Conservation (phyloP, 2,329 filamentous ascomycete species). For the Xylaria sp. region DNA sequence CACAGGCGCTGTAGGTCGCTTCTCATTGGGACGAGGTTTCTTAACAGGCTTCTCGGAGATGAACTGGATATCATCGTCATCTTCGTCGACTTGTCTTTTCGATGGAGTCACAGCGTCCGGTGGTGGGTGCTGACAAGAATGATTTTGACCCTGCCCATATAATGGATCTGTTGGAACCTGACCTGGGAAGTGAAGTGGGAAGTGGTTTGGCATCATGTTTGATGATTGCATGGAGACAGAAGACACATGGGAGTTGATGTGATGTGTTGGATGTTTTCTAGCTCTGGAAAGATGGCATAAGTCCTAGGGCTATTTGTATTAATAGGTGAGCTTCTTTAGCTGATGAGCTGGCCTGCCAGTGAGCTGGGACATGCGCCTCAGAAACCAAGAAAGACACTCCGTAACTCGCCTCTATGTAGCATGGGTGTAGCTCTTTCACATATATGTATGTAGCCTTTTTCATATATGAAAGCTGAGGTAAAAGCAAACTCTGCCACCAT, state of each 20-base stretch:
- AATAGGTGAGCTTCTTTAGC: conserved; percentile 16
- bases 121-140: conserved; percentile 9
- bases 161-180: conserved; percentile 22
- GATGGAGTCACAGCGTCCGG: conserved; percentile 34
- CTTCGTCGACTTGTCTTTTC: conserved; percentile 46
- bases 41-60: conserved; percentile 58
- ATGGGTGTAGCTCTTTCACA: conserved; percentile 40
- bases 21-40: conserved; percentile 49
- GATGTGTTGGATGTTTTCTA: neutral
- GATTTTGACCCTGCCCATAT: conserved; percentile 5
- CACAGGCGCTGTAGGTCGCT: conserved; percentile 16
- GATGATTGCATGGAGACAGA: neutral
- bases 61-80: conserved; percentile 59
- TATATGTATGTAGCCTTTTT: conserved; percentile 15
- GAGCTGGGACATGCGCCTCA: conserved; percentile 36
- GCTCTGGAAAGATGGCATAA: conserved; percentile 8
- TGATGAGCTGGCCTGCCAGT: conserved; percentile 16
- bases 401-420: conserved; percentile 16
- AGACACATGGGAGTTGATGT: conserved; percentile 4
- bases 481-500: conserved; percentile 13
- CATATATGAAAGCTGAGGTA: conserved; percentile 18
- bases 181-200: conserved; percentile 24
- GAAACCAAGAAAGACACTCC: conserved; percentile 40
- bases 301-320: conserved; percentile 40
- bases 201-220: conserved; percentile 38